Percentiles rank a stretch among this genome's conserved stretches.
phyloP scores from a whole-genome alignment of 192 early-diverging fungal genomes.

The Linnemannia hyalina region DNA sequence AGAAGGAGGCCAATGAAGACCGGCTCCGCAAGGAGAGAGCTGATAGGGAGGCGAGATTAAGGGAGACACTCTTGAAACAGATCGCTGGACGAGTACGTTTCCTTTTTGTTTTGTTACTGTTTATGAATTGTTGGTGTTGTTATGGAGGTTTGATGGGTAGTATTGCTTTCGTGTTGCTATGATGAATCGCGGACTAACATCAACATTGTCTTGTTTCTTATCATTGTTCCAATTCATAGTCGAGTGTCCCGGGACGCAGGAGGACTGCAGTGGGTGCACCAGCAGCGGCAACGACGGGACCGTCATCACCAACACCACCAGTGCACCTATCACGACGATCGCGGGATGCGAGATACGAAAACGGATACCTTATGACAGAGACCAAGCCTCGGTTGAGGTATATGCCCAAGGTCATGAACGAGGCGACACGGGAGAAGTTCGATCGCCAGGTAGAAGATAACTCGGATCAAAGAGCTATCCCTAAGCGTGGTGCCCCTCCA shows the following conservation, averaged over 20 bases:
- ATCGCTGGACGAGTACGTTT: background rate
- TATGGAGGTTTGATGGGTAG: background rate
- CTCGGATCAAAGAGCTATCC: background rate
- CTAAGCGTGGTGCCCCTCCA: background rate
- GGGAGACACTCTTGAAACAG: background rate
- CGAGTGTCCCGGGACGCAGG: conserved; percentile 4
- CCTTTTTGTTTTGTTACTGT: background rate
- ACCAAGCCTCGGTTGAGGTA: conserved; percentile 41
- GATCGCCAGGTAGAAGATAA: conserved; percentile 10
- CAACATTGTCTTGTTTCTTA: background rate
- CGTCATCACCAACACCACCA: background rate
- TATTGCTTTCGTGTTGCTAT: background rate
- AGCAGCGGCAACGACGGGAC: background rate
- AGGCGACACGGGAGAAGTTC: conserved; percentile 9
- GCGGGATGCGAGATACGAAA: background rate
- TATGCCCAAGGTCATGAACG: conserved; percentile 54
- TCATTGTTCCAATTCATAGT: background rate
- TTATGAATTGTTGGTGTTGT: background rate
- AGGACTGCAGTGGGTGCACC: background rate
- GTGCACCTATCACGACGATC: background rate
- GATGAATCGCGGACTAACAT: background rate
- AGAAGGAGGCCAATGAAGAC: conserved; percentile 30
- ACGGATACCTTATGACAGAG: conserved; percentile 42
- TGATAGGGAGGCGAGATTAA: conserved; percentile 18
- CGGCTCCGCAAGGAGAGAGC: conserved; percentile 7